phyloP scores from a whole-genome alignment of 805 yeast species.

The Candida coquimbonensis region DNA sequence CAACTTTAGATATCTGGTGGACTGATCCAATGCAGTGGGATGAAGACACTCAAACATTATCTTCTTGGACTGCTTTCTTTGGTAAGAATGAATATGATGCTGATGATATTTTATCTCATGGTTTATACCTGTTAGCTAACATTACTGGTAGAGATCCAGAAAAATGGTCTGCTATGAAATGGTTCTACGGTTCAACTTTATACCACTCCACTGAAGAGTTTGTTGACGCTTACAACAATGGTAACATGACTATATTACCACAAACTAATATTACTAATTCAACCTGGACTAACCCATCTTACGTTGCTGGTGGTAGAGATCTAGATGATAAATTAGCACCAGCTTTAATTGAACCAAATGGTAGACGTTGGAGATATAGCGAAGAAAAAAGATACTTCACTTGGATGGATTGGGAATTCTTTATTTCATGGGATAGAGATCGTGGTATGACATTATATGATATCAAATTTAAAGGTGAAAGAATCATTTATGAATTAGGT shows the following conservation, averaged over 20 bases:
- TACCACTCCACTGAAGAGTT: conserved; percentile 22
- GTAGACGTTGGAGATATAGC: conserved; percentile 22
- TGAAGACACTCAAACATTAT: conserved; percentile 11
- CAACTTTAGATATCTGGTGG: conserved; percentile 18
- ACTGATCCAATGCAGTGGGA: conserved; percentile 19
- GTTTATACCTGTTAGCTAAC: conserved; percentile 17
- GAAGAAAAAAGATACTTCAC: conserved; percentile 23
- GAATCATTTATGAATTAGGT: conserved; percentile 23
- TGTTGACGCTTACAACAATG: conserved; percentile 17
- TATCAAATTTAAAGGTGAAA: conserved; percentile 25
- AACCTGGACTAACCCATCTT: conserved; percentile 7
- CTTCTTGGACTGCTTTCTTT: conserved; percentile 17
- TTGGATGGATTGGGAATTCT: conserved; percentile 27
- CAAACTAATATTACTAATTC: conserved; percentile 6
- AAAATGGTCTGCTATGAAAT: conserved; percentile 11
- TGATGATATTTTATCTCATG: conserved; percentile 19
- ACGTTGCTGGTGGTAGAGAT: conserved; percentile 17
- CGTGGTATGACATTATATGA: conserved; percentile 21
- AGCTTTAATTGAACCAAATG: conserved; percentile 20
- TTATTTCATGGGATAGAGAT: conserved; percentile 22
- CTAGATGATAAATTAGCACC: conserved; percentile 22
- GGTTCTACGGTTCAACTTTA: conserved; percentile 18
- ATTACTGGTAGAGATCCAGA: conserved; percentile 19
- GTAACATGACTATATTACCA: conserved; percentile 15
- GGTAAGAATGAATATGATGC: conserved; percentile 16